Conservation (phyloP, 208 protist species). For the Leishmania martiniquensis region DNA sequence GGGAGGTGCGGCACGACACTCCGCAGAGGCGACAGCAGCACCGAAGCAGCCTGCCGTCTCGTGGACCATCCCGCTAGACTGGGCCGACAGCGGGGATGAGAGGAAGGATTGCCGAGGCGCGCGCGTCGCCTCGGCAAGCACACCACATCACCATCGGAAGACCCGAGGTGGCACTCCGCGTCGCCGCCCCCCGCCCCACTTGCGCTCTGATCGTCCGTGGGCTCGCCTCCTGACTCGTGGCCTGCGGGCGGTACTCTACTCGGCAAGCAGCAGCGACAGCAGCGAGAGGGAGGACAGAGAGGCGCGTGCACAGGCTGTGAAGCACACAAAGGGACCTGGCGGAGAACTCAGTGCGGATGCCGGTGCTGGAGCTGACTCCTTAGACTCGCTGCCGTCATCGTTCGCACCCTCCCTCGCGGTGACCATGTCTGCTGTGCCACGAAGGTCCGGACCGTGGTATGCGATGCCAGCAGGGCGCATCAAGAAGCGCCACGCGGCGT, state of each 20-base stretch:
- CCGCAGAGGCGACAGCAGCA: neutral
- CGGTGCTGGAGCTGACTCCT: neutral
- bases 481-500: neutral
- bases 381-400: neutral
- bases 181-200: conserved; percentile 19
- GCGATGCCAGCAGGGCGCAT: conserved; percentile 4
- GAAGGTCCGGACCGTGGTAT: conserved; percentile 27
- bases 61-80: conserved; percentile 27
- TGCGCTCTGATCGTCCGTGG: conserved; percentile 17
- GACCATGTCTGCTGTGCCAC: neutral
- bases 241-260: conserved; percentile 17
- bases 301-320: neutral
- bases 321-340: neutral
- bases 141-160: neutral
- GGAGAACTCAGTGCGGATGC: neutral
- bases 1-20: neutral
- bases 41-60: conserved; percentile 9
- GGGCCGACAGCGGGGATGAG: neutral
- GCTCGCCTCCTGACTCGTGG: conserved; percentile 30
- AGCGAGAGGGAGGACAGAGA: neutral
- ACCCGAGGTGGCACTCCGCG: neutral
- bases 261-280: conserved; percentile 7
- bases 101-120: neutral
- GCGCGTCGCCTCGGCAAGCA: neutral
- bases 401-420: neutral